Evolutionary conservation across 352 stramenopile genomes (phyloP), one percentile per base, ranked within the genome.

Genomic region (Phytophthora uliginosa): DNA sequence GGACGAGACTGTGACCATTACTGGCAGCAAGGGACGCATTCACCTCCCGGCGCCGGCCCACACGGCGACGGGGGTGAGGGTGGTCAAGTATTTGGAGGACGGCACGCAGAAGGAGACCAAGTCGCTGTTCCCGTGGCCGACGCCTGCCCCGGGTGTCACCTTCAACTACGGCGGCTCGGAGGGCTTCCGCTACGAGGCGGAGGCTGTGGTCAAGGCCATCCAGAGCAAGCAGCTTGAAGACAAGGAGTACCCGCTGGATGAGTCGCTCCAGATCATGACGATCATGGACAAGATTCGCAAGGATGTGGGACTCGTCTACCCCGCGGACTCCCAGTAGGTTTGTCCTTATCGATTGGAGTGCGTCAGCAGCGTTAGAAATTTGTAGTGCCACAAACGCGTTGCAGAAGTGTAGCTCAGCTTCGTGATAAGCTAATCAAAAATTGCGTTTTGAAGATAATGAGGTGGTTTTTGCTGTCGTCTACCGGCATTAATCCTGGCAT

Each of bases 121-220:
- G 20, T 66, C 84, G 28, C 52, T 73, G 17, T 91, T 94, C 56
- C 78, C 83, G n/a, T 66, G 71, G 24, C 74, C 82, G 7, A 59
- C 72, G 12, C 65, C 76, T 3, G 76, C 79, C 5, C 20, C 85
- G 18, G 67, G 71, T 2, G 63, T 68, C 40, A 88, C 90, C 63
- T 95, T 93, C 71, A 63, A 69, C 40, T 69, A 75, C 38, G 84
- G 75, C 18, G 86, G 88, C 38, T 92, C 82, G 26, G 71, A 77
- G 20, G 84, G 88, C 10, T 94, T 97, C 52, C 62, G 74, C 18
- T 95, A 95, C 70, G 89, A 97, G 74, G 86, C 79, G 3, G 79
- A 86, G 59, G 83, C 87, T 2, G 87, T 95, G 10, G 80, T 77
- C 1, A 65, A 84, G 24, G 84, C 84, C 4, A 88, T 97, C 47